phyloP scores from a whole-genome alignment of 768 basidiomycete species.

The Russula olivacea region DNA sequence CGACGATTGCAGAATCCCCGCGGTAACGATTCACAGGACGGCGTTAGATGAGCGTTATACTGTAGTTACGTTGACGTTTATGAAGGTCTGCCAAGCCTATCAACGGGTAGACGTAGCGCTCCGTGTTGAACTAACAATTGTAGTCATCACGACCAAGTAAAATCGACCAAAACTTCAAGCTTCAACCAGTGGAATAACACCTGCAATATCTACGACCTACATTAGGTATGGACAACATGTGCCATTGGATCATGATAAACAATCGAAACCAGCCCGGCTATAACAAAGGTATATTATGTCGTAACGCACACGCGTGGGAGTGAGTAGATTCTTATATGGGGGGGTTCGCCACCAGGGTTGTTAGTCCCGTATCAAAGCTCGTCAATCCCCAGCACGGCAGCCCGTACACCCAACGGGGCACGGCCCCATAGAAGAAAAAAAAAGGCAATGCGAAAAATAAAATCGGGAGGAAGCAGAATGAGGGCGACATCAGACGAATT shows the following conservation, averaged over 20 bases:
- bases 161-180: neutral
- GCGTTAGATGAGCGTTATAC: neutral
- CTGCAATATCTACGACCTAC: slow-evolving; percentile 2
- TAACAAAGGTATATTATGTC: slow-evolving; percentile 20
- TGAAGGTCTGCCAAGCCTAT: neutral
- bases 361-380: slow-evolving; percentile 35
- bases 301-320: slow-evolving; percentile 26
- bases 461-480: slow-evolving; percentile 10
- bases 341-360: slow-evolving; percentile 42
- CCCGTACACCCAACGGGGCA: slow-evolving; percentile 20
- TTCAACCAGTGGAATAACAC: neutral
- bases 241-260: neutral
- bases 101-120: neutral
- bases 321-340: slow-evolving; percentile 26
- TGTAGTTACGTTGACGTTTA: neutral
- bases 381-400: slow-evolving; percentile 25
- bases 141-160: neutral
- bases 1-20: neutral
- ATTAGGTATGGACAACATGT: neutral
- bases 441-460: slow-evolving; percentile 16
- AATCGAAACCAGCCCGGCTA: slow-evolving; percentile 17
- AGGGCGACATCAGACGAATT: slow-evolving; percentile 5
- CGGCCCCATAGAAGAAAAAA: slow-evolving; percentile 14
- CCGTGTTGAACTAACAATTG: neutral
- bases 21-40: neutral